phyloP scores from a whole-genome alignment of 495 filamentous ascomycete genomes.

The Venustampulla echinocandica region DNA sequence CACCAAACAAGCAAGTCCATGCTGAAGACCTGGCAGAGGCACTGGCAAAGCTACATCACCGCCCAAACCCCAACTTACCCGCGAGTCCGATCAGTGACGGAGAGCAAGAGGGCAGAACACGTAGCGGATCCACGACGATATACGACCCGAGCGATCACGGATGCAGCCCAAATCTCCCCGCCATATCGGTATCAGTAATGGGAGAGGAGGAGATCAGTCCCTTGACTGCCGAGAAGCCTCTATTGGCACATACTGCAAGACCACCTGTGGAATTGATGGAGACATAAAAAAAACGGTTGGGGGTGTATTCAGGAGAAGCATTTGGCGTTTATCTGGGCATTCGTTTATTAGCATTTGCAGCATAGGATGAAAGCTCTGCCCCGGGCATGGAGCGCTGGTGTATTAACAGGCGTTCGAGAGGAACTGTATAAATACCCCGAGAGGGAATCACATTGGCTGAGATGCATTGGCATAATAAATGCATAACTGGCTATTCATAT shows the following conservation, averaged over 20 bases:
- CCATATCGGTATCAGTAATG: slow-evolving; percentile 85
- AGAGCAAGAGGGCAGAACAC: slow-evolving; percentile 15
- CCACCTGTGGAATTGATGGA: slow-evolving; percentile 91
- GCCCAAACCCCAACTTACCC: slow-evolving; percentile 20
- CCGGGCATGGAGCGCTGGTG: background rate
- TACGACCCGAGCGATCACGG: slow-evolving; percentile 71
- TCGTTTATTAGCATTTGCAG: no score
- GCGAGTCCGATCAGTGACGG: slow-evolving; percentile 16
- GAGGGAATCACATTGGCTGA: no score
- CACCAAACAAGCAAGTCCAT: slow-evolving; percentile 89
- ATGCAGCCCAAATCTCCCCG: slow-evolving; percentile 67
- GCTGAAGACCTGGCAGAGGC: slow-evolving; percentile 82
- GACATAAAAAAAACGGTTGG: background rate
- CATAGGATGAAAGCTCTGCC: no score
- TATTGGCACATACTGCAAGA: slow-evolving; percentile 65
- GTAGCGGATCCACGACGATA: slow-evolving; percentile 58
- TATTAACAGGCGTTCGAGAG: no score
- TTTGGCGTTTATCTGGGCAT: background rate
- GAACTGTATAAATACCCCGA: no score
- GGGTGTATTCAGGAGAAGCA: background rate
- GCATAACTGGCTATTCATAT: no score
- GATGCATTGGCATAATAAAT: no score
- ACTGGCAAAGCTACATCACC: slow-evolving; percentile 54
- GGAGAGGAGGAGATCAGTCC: slow-evolving; percentile 42
- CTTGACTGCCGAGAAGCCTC: slow-evolving; percentile 42